Evolutionary conservation across 805 yeast genomes (phyloP).

Genomic region (Metschnikowia orientalis): DNA sequence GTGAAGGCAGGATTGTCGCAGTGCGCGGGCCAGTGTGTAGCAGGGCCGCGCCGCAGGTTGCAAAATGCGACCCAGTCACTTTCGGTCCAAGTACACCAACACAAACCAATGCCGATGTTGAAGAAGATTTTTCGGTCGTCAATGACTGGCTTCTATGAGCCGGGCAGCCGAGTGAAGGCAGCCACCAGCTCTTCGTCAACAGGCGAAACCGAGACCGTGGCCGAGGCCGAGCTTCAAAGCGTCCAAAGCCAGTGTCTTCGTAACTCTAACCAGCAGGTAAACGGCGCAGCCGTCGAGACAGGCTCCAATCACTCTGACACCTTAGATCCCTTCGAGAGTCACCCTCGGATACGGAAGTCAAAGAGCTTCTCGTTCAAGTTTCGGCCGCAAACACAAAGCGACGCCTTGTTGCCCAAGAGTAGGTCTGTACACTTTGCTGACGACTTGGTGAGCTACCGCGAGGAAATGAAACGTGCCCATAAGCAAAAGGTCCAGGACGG

Average conservation of each 20-base stretch:
- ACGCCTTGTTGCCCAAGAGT: constrained; percentile 10
- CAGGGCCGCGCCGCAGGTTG: no score
- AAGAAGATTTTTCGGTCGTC: constrained; percentile 12
- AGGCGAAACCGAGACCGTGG: constrained; percentile 10
- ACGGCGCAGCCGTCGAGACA: no score
- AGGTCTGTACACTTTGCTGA: constrained; percentile 18
- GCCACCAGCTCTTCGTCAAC: no score
- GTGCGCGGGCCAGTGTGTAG: constrained; percentile 1
- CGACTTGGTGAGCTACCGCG: constrained; percentile 11
- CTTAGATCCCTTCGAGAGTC: constrained; percentile 13
- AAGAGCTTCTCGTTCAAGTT: constrained; percentile 12
- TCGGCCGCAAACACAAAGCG: background rate
- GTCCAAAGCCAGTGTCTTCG: no score
- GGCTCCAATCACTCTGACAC: constrained; percentile 4
- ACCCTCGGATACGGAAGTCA: constrained; percentile 9
- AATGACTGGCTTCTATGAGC: constrained; percentile 1
- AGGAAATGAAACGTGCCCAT: constrained; percentile 2
- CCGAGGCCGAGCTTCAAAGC: constrained; percentile 7
- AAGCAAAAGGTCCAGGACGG: background rate
- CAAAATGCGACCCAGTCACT: no score
- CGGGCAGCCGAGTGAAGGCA: no score
- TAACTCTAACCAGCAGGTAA: no score
- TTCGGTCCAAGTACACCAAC: background rate
- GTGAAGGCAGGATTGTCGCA: background rate
- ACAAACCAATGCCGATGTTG: constrained; percentile 9